phyloP scores from a whole-genome alignment of 2,329 filamentous ascomycete species.

The Trichoderma pleuroti region DNA sequence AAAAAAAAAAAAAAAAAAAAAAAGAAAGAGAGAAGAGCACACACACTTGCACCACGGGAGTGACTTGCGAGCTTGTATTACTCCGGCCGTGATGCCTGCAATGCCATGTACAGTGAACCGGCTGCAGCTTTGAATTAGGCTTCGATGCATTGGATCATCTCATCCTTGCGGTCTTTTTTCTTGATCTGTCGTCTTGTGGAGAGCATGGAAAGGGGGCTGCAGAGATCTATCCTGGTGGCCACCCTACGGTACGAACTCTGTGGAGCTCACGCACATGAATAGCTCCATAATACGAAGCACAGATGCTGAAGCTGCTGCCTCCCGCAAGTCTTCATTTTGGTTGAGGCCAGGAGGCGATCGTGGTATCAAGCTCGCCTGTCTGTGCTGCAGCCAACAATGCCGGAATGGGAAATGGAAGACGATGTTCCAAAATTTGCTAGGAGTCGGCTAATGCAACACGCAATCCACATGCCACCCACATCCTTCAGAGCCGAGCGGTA shows the following conservation, averaged over 20 bases:
- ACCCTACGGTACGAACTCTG: neutral
- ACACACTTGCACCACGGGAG: neutral
- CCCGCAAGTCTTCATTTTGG: slow-evolving; percentile 6
- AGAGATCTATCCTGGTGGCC: neutral
- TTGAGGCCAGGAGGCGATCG: neutral
- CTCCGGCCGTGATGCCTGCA: neutral
- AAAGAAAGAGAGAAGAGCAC: neutral
- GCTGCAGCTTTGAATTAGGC: neutral
- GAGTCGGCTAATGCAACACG: slow-evolving; percentile 3
- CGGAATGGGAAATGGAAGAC: neutral
- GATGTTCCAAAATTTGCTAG: neutral
- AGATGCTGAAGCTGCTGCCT: neutral
- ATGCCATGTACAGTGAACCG: neutral
- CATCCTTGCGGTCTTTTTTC: neutral
- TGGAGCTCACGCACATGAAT: slow-evolving; percentile 10
- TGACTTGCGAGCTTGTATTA: neutral
- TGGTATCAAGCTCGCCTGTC: neutral
- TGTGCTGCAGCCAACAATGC: neutral
- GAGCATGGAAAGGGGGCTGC: slow-evolving; percentile 5
- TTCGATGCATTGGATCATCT: neutral
- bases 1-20: no score
- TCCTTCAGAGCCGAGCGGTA: neutral
- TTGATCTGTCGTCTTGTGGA: slow-evolving; percentile 1
- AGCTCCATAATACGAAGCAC: neutral
- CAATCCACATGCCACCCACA: neutral